These are phyloP conservation scores for Leccinum uliginosum DNA, from an alignment of 768 basidiomycete genomes.

Conservation along the genomic window DNA sequence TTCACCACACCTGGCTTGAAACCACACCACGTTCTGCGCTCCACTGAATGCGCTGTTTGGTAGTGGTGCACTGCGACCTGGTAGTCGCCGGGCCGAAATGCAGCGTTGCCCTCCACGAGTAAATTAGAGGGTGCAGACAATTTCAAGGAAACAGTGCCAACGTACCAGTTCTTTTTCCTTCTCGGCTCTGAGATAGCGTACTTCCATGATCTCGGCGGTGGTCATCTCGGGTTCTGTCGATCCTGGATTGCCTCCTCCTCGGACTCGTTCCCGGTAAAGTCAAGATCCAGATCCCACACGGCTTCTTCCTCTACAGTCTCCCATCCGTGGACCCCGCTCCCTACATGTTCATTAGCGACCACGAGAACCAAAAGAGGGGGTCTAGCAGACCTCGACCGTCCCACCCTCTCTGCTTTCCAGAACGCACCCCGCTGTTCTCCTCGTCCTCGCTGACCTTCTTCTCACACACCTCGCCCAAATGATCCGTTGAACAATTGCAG, in stretches of 20 bases:
- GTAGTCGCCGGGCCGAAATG: slow-evolving; percentile 63
- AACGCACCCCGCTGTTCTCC: slow-evolving; percentile 50
- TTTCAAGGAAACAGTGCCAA: slow-evolving; percentile 19
- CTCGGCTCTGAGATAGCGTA: slow-evolving; percentile 66
- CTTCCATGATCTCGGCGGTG: slow-evolving; percentile 71
- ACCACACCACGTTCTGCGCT: slow-evolving; percentile 66
- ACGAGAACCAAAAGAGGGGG: not conserved
- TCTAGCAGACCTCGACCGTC: slow-evolving; percentile 54
- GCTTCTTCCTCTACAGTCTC: slow-evolving; percentile 74
- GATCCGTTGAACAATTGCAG: slow-evolving; percentile 77
- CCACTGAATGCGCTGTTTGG: slow-evolving; percentile 55
- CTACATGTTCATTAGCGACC: slow-evolving; percentile 17
- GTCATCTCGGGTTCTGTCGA: slow-evolving; percentile 44
- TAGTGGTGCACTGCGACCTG: slow-evolving; percentile 53
- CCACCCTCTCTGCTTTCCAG: slow-evolving; percentile 73
- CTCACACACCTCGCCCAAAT: slow-evolving; percentile 74
- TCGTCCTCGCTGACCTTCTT: slow-evolving; percentile 67
- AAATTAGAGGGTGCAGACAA: slow-evolving; percentile 1
- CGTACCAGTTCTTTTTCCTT: slow-evolving; percentile 64
- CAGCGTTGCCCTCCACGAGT: slow-evolving; percentile 54
- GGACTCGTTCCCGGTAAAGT: slow-evolving; percentile 54
- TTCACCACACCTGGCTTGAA: no score
- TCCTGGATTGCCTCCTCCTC: slow-evolving; percentile 42
- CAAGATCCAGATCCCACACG: slow-evolving; percentile 68
- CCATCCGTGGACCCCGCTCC: slow-evolving; percentile 67